phyloP scores from a whole-genome alignment of 225 moss, liverwort and hornwort species.

The Lunularia cruciata region DNA sequence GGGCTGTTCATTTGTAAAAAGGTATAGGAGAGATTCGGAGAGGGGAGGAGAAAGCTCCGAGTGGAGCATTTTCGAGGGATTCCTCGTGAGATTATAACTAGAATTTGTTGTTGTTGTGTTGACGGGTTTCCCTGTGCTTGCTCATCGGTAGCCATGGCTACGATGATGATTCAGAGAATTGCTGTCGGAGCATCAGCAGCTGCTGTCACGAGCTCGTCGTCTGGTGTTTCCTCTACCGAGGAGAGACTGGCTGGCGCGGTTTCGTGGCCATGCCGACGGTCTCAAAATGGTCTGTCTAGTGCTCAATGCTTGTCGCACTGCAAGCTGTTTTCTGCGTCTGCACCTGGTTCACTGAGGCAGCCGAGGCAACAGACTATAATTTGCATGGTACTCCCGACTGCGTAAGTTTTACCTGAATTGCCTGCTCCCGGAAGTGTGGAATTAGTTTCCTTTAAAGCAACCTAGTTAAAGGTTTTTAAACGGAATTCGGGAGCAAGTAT shows the following conservation, averaged over 20 bases:
- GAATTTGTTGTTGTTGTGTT: not conserved
- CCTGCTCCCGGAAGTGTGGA: too few relatives aligned
- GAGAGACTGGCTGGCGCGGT: slow-evolving; percentile 10
- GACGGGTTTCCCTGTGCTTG: not conserved
- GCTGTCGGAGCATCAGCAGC: slow-evolving; percentile 3
- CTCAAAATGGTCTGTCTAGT: slow-evolving; percentile 28
- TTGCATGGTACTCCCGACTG: slow-evolving; percentile 59
- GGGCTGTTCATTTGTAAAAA: not conserved
- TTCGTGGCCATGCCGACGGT: slow-evolving; percentile 17
- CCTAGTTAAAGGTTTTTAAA: too few relatives aligned
- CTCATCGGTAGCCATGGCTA: slow-evolving; percentile 24
- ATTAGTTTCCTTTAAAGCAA: too few relatives aligned
- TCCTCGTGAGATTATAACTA: not conserved
- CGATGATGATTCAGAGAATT: slow-evolving; percentile 24
- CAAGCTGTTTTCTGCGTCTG: slow-evolving; percentile 19
- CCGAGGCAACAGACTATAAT: slow-evolving; percentile 33
- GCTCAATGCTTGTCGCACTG: slow-evolving; percentile 19
- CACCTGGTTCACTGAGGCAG: slow-evolving; percentile 16
- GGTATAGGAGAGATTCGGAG: not conserved
- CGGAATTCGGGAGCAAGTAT: too few relatives aligned
- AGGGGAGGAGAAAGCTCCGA: slow-evolving; percentile 2
- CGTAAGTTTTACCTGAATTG: slow-evolving; percentile 24
- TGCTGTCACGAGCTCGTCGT: slow-evolving; percentile 2
- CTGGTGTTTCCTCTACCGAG: not conserved
- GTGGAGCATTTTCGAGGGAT: slow-evolving; percentile 6